These are phyloP conservation scores for Adansonia digitata DNA, from an alignment of 345 rosid species.

Conservation along the genomic window DNA sequence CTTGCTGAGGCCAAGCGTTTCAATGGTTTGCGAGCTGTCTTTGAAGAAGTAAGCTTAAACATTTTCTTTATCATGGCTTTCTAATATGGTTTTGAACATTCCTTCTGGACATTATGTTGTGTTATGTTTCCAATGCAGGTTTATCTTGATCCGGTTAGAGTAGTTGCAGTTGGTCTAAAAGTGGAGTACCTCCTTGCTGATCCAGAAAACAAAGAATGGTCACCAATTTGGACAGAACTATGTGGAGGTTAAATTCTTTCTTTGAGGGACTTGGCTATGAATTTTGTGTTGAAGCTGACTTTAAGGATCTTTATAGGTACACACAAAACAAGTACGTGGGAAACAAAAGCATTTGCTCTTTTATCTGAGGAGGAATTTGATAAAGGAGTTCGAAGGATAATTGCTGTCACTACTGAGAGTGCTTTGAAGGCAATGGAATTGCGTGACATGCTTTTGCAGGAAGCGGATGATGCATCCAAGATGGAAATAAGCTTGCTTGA, in stretches of 20 bases:
- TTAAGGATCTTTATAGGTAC: slow-evolving; percentile 47
- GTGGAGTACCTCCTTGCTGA: slow-evolving; percentile 80
- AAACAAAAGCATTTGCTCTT: too few species aligned
- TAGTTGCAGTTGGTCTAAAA: slow-evolving; percentile 69
- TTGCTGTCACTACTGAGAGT: too few species aligned
- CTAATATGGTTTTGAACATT: neutral
- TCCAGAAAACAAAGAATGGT: slow-evolving; percentile 77
- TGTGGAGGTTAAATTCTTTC: too few species aligned
- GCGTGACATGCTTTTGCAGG: slow-evolving; percentile 70
- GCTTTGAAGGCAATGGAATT: slow-evolving; percentile 65
- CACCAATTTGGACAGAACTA: slow-evolving; percentile 63
- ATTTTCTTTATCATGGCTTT: slow-evolving; percentile 14
- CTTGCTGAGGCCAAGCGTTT: slow-evolving; percentile 79
- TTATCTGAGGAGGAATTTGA: slow-evolving; percentile 95
- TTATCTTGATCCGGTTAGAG: slow-evolving; percentile 93
- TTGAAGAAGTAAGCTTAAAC: slow-evolving; percentile 72
- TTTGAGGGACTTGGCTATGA: too few species aligned
- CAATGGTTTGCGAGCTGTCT: slow-evolving; percentile 93
- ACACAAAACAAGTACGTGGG: too few species aligned
- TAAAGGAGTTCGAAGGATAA: slow-evolving; percentile 80
- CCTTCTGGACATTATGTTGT: slow-evolving; percentile 8
- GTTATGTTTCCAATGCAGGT: slow-evolving; percentile 38
- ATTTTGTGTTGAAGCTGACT: slow-evolving; percentile 19
- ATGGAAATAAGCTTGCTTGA: slow-evolving; percentile 64
- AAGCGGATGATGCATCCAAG: slow-evolving; percentile 57